These are phyloP conservation scores for Citrus australasica DNA, from an alignment of 345 rosid genomes.

Conservation along the genomic window DNA sequence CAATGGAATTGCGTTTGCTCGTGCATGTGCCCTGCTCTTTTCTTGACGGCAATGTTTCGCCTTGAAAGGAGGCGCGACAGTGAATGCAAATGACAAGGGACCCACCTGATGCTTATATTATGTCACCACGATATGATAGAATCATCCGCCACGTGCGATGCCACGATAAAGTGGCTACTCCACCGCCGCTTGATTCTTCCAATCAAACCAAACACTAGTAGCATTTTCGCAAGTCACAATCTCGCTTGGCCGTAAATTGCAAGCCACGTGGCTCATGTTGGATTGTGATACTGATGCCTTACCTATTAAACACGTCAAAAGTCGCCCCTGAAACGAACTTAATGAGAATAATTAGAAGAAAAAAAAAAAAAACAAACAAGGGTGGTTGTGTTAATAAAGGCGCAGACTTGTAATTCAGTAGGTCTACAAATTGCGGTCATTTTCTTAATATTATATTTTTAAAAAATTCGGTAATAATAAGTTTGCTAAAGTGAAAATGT, in stretches of 20 bases:
- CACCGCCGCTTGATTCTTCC: not conserved
- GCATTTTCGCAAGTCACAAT: not conserved
- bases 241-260: not conserved
- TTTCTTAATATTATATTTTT: no score
- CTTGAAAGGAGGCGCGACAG: not conserved
- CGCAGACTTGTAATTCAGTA: not conserved
- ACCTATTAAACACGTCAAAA: slow-evolving; percentile 12
- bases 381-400: not conserved
- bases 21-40: not conserved
- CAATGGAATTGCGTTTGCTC: not conserved
- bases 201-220: not conserved
- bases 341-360: not conserved
- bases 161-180: not conserved
- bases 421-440: not conserved
- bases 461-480: no score
- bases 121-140: not conserved
- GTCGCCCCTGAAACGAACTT: not conserved
- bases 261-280: not conserved
- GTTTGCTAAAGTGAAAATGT: no score
- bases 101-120: not conserved
- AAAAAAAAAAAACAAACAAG: no score
- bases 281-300: slow-evolving; percentile 1
- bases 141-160: slow-evolving; percentile 15
- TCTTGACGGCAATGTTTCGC: not conserved
- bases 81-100: not conserved